Conservation (phyloP, 495 filamentous ascomycete genomes). For the Aspergillus bertholletiae region DNA sequence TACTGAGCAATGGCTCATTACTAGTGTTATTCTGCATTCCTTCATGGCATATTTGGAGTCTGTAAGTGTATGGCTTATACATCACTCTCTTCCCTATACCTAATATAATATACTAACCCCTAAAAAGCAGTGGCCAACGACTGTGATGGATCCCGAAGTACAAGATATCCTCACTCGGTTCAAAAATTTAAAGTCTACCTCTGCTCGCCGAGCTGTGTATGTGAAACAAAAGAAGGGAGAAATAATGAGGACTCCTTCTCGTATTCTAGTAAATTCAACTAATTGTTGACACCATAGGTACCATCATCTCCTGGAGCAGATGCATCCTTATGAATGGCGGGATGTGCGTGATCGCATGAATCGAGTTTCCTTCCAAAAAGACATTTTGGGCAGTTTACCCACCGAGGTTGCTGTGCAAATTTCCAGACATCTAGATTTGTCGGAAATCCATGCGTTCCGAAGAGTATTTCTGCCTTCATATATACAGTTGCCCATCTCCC, state of each 20-base stretch:
- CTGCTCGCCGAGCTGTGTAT: constrained; percentile 10
- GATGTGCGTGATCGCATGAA: constrained; percentile 23
- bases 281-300: constrained; percentile 15
- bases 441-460: constrained; percentile 24
- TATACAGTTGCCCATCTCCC: neutral
- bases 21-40: neutral
- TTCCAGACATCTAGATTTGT: constrained; percentile 17
- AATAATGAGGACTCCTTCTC: neutral
- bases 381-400: constrained; percentile 32
- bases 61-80: too few species aligned
- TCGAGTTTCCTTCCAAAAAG: constrained; percentile 22
- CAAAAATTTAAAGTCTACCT: constrained; percentile 1
- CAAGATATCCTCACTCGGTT: constrained; percentile 12
- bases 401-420: constrained; percentile 28
- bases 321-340: constrained; percentile 31
- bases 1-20: neutral
- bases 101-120: too few species aligned
- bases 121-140: neutral
- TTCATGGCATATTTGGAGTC: too few species aligned
- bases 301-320: constrained; percentile 24
- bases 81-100: too few species aligned
- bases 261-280: neutral
- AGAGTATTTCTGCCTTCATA: constrained; percentile 14
- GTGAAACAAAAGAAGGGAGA: neutral
- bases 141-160: constrained; percentile 10